These are phyloP conservation scores for Urostyla sp. DNA, from an alignment of 73 alveolate genomes.

Conservation along the genomic window DNA sequence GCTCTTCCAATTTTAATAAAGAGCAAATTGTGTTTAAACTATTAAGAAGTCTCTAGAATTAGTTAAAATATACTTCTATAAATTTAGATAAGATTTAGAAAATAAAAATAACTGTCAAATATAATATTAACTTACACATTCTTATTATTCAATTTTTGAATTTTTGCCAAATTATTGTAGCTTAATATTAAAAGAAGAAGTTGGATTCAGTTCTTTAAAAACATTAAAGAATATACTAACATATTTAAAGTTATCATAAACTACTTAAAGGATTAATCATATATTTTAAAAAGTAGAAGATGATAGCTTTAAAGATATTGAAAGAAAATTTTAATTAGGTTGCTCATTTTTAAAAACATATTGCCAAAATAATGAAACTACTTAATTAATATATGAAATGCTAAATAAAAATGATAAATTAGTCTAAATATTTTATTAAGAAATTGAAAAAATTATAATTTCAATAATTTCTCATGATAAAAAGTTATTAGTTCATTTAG, in stretches of 20 bases:
- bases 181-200: constrained; percentile 23
- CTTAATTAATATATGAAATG: neutral
- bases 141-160: neutral
- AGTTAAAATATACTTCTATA: neutral
- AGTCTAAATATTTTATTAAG: neutral
- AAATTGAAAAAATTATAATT: neutral
- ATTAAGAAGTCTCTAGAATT: constrained; percentile 2
- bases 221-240: constrained; percentile 13
- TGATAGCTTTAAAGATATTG: neutral
- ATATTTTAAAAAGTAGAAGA: neutral
- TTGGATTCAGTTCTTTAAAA: constrained; percentile 9
- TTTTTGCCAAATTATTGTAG: constrained; percentile 1
- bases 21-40: constrained; percentile 27
- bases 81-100: neutral
- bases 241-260: neutral
- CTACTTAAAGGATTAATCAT: neutral
- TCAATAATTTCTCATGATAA: constrained; percentile 1
- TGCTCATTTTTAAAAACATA: neutral
- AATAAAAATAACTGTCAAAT: neutral
- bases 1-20: constrained; percentile 3
- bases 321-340: neutral
- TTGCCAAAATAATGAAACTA: neutral
- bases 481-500: neutral
- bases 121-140: neutral
- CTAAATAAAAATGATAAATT: neutral